phyloP scores from a whole-genome alignment of 2,329 filamentous ascomycete species.

The Scedosporium aurantiacum region DNA sequence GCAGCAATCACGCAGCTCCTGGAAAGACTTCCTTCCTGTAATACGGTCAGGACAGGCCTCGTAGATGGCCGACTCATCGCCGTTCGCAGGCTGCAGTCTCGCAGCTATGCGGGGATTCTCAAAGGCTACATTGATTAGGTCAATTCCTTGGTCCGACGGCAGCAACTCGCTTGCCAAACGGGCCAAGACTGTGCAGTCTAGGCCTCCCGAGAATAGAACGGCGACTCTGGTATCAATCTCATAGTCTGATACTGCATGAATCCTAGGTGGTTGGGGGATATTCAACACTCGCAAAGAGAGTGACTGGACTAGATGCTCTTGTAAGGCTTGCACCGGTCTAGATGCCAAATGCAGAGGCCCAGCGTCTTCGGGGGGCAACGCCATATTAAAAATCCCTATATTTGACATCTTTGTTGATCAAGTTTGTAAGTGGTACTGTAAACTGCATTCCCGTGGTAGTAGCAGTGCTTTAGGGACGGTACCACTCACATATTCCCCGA shows the following conservation, averaged over 20 bases:
- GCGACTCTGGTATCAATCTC: constrained; percentile 42
- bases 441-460: not conserved
- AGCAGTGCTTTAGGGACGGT: not conserved
- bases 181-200: constrained; percentile 86
- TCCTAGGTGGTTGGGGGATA: constrained; percentile 46
- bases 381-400: constrained; percentile 41
- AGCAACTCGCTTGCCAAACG: constrained; percentile 69
- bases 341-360: constrained; percentile 27
- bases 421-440: not conserved
- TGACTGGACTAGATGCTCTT: constrained; percentile 37
- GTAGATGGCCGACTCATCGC: constrained; percentile 38
- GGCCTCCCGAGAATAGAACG: constrained; percentile 83
- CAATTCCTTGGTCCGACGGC: constrained; percentile 57
- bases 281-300: constrained; percentile 52
- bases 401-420: constrained; percentile 33
- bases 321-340: constrained; percentile 37
- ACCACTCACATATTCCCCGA: constrained; percentile 32
- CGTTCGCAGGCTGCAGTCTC: constrained; percentile 28
- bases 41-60: constrained; percentile 83
- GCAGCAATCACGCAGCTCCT: constrained; percentile 62
- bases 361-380: constrained; percentile 22
- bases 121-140: constrained; percentile 92
- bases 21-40: constrained; percentile 69
- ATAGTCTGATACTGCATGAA: constrained; percentile 11
- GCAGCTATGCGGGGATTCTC: constrained; percentile 74